Base-by-base conservation (phyloP, 1,284 basidiomycete genomes). In the Leccinum griseonigrum region DNA sequence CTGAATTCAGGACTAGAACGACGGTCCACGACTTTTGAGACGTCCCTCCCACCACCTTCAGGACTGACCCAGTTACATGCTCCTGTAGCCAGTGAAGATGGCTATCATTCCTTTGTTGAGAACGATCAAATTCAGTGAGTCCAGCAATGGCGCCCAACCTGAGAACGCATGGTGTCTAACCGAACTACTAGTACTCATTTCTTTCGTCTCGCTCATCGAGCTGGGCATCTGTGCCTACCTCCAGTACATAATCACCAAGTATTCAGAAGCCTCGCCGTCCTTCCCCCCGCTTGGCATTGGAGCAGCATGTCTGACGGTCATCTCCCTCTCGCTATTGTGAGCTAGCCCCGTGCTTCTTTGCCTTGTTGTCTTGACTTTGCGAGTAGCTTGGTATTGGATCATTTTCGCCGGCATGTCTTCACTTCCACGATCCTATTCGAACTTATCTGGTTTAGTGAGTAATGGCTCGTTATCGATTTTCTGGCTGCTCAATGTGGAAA, bases 291-390 rank as follows among this genome's bases (percentile, higher is more conserved):
- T 74, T 13, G 70, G 63, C 6, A 18, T 70, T 22, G 63, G 26
- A 11, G 58, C 48, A 8, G 57, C 60, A 38, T 57, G 28, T 54
- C 34, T 73, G 31, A 64, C 71, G 6, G 31, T 61, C 40, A 3
- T 72, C n/a, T 59, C 64, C n/a, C 64, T 74, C 26, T 66, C 67
- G 3, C 2, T 73, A 9, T 56, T 66, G 72, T 74, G 56, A 65
- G 73, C 59, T 32, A 31, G 4, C 7, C 2, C 16, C 22, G 38
- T 10, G 1, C 40, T 10, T 53, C 9, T n/a, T 52, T 52, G 9
- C 9, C 34, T 43, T 18, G n/a, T 18, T 16, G 11, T 38, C 38
- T 56, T 62, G 38, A 69, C 36, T 18, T 29, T 38, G 34, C 13
- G 22, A 22, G 29, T 36, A 72, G 72, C 29, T 48, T 69, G 40